Conservation (phyloP, 306 rosid genomes). For the Lablab purpureus region DNA sequence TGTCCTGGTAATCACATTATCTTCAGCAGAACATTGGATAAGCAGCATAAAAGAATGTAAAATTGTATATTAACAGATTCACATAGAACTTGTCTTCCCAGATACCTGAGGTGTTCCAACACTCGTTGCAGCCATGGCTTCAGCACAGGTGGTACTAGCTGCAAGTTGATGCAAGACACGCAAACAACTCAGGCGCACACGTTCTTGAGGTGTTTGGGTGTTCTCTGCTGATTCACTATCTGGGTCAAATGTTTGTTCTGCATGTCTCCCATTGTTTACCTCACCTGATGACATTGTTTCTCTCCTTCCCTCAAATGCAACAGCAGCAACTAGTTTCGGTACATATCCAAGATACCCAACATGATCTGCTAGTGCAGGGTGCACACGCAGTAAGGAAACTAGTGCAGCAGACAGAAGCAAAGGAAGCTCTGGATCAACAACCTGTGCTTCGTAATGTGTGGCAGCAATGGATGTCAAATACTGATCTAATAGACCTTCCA, state of each 20-base stretch:
- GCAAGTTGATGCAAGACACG: slow-evolving; percentile 99
- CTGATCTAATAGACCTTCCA: slow-evolving; percentile 98
- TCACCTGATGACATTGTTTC: slow-evolving; percentile 95
- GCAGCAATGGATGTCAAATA: slow-evolving; percentile 95
- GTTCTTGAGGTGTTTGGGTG: slow-evolving; percentile 92
- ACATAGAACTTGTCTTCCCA: slow-evolving; percentile 12
- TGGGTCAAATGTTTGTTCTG: slow-evolving; percentile 59
- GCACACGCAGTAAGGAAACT: slow-evolving; percentile 95
- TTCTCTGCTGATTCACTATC: slow-evolving; percentile 70
- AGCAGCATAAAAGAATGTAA: slow-evolving; percentile 15
- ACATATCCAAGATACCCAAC: slow-evolving; percentile 99
- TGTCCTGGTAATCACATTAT: not conserved
- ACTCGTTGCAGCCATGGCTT: slow-evolving; percentile 99
- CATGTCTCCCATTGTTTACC: slow-evolving; percentile 59
- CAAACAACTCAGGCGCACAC: slow-evolving; percentile 96
- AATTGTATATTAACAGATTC: slow-evolving; percentile 21
- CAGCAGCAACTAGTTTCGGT: slow-evolving; percentile 97
- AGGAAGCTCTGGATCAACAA: slow-evolving; percentile 92
- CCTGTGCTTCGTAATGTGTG: slow-evolving; percentile 82
- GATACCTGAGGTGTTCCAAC: slow-evolving; percentile 96
- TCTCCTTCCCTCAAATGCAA: slow-evolving; percentile 92
- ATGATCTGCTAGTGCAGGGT: slow-evolving; percentile 97
- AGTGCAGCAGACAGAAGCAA: slow-evolving; percentile 97
- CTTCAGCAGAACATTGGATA: slow-evolving; percentile 11
- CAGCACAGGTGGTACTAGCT: slow-evolving; percentile 97